Conservation (phyloP, 2,329 filamentous ascomycete species). For the Colletotrichum sp. region DNA sequence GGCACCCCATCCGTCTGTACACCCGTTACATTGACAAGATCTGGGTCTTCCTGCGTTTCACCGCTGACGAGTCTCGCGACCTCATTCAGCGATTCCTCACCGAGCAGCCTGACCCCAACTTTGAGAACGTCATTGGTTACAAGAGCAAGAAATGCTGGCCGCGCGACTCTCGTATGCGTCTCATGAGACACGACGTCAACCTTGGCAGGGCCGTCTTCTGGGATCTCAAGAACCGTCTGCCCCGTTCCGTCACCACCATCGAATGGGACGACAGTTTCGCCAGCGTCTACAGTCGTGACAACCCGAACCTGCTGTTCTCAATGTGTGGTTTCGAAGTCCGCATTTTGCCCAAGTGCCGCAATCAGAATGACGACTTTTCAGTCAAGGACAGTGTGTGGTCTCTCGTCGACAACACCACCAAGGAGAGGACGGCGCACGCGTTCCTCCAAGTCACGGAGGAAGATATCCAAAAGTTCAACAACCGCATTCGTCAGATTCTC, state of each 20-base stretch:
- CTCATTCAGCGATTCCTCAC: conserved; percentile 97
- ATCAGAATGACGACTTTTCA: conserved; percentile 94
- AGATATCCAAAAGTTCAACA: conserved; percentile 99
- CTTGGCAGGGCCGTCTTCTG: conserved; percentile 97
- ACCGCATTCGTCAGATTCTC: conserved; percentile 95
- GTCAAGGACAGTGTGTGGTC: conserved; percentile 99
- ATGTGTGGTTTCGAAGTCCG: conserved; percentile 99
- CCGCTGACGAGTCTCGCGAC: conserved; percentile 91
- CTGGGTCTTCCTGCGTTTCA: conserved; percentile 96
- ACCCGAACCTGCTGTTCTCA: conserved; percentile 94
- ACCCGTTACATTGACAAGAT: conserved; percentile 98
- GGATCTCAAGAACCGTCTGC: conserved; percentile 97
- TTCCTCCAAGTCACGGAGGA: conserved; percentile 98
- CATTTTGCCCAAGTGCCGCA: conserved; percentile 92
- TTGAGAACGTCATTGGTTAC: conserved; percentile 98
- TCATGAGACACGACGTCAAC: conserved; percentile 99
- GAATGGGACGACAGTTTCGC: conserved; percentile 99
- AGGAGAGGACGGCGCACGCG: conserved; percentile 95
- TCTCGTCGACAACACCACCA: conserved; percentile 92
- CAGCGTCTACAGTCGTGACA: conserved; percentile 97
- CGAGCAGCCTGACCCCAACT: conserved; percentile 97
- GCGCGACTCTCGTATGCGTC: conserved; percentile 92
- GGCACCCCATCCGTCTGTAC: conserved; percentile 96
- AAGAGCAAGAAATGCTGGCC: conserved; percentile 99
- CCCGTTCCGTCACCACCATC: conserved; percentile 93